Percentiles rank a stretch among this genome's conserved stretches.
Evolutionary conservation across 2,329 filamentous ascomycete genomes (phyloP).

Genomic region (Aspergillus nomiae): DNA sequence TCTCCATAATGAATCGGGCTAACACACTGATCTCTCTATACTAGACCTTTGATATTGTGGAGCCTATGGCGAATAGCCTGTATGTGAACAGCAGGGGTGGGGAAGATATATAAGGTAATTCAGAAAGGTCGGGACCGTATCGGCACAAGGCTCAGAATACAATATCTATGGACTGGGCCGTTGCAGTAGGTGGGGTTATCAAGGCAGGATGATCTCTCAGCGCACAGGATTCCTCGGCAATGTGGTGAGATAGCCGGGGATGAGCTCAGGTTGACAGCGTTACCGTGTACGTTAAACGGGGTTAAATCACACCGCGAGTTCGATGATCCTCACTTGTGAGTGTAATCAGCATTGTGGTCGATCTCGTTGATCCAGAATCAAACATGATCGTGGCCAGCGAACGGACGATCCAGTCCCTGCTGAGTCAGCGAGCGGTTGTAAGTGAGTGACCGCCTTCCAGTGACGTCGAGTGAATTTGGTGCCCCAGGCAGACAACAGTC

Average conservation of each 20-base stretch:
- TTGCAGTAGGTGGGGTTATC: neutral
- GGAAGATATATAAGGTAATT: neutral
- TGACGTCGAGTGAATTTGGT: slow-evolving; percentile 7
- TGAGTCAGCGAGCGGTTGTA: neutral
- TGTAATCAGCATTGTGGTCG: neutral
- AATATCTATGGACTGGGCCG: neutral
- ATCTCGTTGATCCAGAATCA: neutral
- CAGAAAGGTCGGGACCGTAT: neutral
- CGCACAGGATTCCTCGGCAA: neutral
- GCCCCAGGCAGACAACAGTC: slow-evolving; percentile 23
- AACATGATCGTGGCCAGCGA: neutral
- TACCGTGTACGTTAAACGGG: neutral
- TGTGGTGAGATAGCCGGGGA: neutral
- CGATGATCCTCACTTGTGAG: neutral
- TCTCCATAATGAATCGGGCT: slow-evolving; percentile 67
- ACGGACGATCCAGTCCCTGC: neutral
- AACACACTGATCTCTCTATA: neutral
- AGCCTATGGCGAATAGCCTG: neutral
- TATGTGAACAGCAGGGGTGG: neutral
- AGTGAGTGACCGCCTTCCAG: neutral
- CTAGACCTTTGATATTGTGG: neutral
- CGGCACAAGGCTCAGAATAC: neutral
- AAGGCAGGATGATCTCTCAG: neutral
- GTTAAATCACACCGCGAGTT: neutral
- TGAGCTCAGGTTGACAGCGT: neutral